phyloP scores from a whole-genome alignment of 768 basidiomycete genomes.

The Mrakia gelida region DNA sequence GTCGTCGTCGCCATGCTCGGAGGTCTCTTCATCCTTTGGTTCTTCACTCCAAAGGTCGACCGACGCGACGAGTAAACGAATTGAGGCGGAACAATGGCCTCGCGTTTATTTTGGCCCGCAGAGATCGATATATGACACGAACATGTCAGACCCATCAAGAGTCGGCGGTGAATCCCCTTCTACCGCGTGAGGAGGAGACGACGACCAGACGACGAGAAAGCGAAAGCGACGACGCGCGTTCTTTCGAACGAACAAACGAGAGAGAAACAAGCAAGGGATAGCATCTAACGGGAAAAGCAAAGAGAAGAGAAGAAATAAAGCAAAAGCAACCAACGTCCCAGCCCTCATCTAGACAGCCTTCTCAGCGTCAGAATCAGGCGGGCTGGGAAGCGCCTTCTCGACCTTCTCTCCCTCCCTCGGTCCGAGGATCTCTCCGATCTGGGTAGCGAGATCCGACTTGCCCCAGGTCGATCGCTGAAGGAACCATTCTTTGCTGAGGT shows the following conservation, averaged over 20 bases:
- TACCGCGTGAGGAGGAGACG: too few relatives aligned
- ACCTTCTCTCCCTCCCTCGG: background rate
- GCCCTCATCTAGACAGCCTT: background rate
- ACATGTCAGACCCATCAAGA: too few relatives aligned
- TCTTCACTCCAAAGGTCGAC: slow-evolving; percentile 8
- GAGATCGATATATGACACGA: too few relatives aligned
- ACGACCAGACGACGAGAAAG: too few relatives aligned
- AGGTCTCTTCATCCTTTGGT: background rate
- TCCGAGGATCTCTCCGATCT: slow-evolving; percentile 5
- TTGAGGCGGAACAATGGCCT: too few relatives aligned
- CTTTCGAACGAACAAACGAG: too few relatives aligned
- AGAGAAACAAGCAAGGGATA: too few relatives aligned
- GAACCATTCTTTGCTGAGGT: slow-evolving; percentile 11
- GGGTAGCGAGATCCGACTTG: background rate
- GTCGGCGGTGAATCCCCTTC: too few relatives aligned
- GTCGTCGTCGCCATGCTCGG: slow-evolving; percentile 20
- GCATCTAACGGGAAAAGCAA: too few relatives aligned
- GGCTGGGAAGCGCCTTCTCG: background rate
- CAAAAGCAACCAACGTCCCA: background rate
- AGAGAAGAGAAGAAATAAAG: background rate
- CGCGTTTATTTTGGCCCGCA: too few relatives aligned
- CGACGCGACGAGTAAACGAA: background rate
- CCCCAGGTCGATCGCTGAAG: slow-evolving; percentile 6
- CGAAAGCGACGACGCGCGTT: too few relatives aligned
- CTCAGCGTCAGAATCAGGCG: background rate